Base-by-base conservation (phyloP, 2,329 filamentous ascomycete species). In the Pseudogymnoascus sp. region DNA sequence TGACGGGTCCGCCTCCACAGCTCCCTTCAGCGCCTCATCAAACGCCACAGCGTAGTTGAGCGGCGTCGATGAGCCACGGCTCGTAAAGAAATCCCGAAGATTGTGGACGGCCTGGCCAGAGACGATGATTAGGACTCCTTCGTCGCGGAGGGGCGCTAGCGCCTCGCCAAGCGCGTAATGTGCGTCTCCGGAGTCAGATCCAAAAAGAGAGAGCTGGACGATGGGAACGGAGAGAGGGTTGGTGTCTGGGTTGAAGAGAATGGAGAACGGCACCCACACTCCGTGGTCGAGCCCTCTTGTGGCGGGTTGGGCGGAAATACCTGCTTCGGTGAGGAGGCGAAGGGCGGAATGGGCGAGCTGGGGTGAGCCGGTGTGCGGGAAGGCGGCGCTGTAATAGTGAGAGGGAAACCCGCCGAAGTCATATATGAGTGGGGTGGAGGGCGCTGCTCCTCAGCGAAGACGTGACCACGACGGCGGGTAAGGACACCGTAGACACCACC, bases 401-500 rank as follows among this genome's bases (percentile, higher is more conserved):
- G 80, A 73, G 0, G 88, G 88, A 71, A 91, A 91, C 1, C 87
- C 86, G 70, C 88, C 88, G 76, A 89, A 90, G 82, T 91, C 88
- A 71, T 90, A 91, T 59, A 91, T 88, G 66, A 91, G 70, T 63
- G 86, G 82, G 3, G 81, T 84, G n/a, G 79, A 75, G 62, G 84
- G 84, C 2, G 82, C 85, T 99, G 94, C 84, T 95, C 90, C 84
- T 99, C 94, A 78, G 84, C 84, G 87, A 97, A 97, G 81, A 99
- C 94, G 87, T 97, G 93, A 86, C 94, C 94, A 90, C 94, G 89
- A 80, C 92, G 85, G 76, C 92, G 90, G 81, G 92, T 97, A 74
- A 99, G 90, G 76, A 97, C 92, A 89, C 92, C 90, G 82, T 99
- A 99, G 80, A 99, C 96, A 86, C 94, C 94, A 86, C 94, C 94